A percentile compares a stretch with the other conserved stretches of the same genome.
These are phyloP conservation scores for Spathaspora girioi DNA, from an alignment of 805 yeast species.

Conservation along the genomic window DNA sequence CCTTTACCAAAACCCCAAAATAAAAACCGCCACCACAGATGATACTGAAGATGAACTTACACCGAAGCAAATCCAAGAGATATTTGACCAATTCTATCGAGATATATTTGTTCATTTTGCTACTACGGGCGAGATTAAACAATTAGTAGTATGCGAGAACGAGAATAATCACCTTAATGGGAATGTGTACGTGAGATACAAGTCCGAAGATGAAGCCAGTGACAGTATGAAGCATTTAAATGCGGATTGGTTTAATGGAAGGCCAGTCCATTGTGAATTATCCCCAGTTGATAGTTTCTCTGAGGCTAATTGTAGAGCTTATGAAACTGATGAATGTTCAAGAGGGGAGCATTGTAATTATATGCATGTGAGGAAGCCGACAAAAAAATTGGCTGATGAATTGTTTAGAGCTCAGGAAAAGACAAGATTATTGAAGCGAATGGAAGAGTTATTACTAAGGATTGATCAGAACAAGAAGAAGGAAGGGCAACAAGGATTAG, in stretches of 20 bases:
- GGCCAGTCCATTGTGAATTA: constrained; percentile 77
- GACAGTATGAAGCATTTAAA: constrained; percentile 61
- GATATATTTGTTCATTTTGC: constrained; percentile 68
- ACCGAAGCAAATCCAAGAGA: constrained; percentile 37
- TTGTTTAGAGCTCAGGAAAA: constrained; percentile 40
- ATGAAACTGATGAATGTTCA: constrained; percentile 60
- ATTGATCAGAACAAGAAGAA: neutral
- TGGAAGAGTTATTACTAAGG: constrained; percentile 8
- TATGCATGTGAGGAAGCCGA: constrained; percentile 70
- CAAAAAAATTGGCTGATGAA: constrained; percentile 35
- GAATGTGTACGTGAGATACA: constrained; percentile 72
- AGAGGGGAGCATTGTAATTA: constrained; percentile 85
- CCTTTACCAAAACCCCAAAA: constrained; percentile 59
- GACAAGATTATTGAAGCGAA: constrained; percentile 14
- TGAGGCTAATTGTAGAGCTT: constrained; percentile 74
- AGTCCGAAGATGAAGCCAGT: constrained; percentile 52
- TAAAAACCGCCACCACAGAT: constrained; percentile 22
- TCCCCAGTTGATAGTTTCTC: constrained; percentile 68
- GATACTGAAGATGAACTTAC: constrained; percentile 24
- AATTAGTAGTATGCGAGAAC: constrained; percentile 77
- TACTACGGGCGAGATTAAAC: constrained; percentile 48
- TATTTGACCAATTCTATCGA: constrained; percentile 60
- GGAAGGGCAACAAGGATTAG: neutral
- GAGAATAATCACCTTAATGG: constrained; percentile 80
- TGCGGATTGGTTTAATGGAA: constrained; percentile 74